Evolutionary conservation across 2,329 filamentous ascomycete genomes (phyloP), one percentile per base, ranked within the genome.

Genomic region (Cladosporium sp.): DNA sequence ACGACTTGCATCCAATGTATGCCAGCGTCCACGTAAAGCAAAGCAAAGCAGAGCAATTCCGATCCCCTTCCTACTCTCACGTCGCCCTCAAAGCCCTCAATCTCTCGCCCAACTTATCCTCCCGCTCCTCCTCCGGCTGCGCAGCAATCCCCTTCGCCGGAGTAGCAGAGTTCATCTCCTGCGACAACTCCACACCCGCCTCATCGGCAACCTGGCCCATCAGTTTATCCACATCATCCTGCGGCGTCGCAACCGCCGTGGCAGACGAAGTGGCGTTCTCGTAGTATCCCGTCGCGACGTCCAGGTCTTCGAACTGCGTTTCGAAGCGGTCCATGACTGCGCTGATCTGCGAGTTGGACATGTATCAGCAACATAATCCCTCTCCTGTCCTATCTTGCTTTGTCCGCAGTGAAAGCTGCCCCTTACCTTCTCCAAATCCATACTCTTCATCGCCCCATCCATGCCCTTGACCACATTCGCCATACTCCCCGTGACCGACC

Each of bases 141-240:
- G 32, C 77, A 66, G 78, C 77, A 43, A 67, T 58, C 4, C 72
- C 71, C 61, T 77, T 77, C 15, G 78, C 73, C 0, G 78, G 73
- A 12, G 78, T 72, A 7, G 84, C 78, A 11, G 72, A 72, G 50
- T 75, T 74, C 69, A 95, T 82, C 70, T 93, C 87, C 65, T 85
- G 79, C 58, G 82, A 82, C 54, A 95, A 75, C 69, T 93, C 86
- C 46, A 95, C 80, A 48, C 90, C 90, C 8, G 87, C 88, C 68
- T 94, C 89, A 67, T 95, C 90, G 55, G 89, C 89, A 38, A 93
- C 81, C 71, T 94, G 86, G 56, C 82, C 85, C 70, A 95, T 85
- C 55, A 95, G 72, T 58, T 88, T 83, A 67, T 95, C 89, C 2
- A 95, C 88, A 58, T 91, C 88, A 59, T 94, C 89, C 66, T 95